phyloP scores from a whole-genome alignment of 176 grass and related monocot species.

The Carex cristatella region DNA sequence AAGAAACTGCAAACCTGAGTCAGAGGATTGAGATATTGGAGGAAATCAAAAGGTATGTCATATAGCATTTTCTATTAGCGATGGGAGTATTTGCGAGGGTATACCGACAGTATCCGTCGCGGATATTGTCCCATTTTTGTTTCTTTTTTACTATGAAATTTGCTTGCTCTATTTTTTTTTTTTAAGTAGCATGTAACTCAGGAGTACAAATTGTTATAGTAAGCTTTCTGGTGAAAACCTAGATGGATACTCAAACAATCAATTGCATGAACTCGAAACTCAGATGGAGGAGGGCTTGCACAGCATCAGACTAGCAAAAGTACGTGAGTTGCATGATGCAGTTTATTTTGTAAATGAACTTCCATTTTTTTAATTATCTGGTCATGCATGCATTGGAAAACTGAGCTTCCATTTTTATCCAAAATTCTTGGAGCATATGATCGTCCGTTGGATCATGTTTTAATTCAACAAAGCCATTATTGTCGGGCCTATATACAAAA shows the following conservation, averaged over 20 bases:
- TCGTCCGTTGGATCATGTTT: not conserved
- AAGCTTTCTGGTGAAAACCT: slow-evolving; percentile 32
- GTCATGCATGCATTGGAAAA: not conserved
- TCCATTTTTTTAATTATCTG: not conserved
- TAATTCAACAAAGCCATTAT: not conserved
- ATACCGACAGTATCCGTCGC: too few relatives aligned
- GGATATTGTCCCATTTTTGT: too few relatives aligned
- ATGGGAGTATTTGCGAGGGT: too few relatives aligned
- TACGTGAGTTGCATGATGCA: not conserved
- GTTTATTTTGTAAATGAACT: not conserved
- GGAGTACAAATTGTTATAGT: slow-evolving; percentile 13
- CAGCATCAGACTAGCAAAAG: slow-evolving; percentile 32
- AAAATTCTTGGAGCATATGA: not conserved
- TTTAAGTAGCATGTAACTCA: not conserved
- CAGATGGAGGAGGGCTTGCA: slow-evolving; percentile 22
- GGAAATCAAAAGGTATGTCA: slow-evolving; percentile 20
- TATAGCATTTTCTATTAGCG: too few relatives aligned
- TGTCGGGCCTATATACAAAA: not conserved
- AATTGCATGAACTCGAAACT: slow-evolving; percentile 25
- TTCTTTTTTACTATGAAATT: not conserved
- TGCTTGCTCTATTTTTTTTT: not conserved
- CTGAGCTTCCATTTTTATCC: not conserved
- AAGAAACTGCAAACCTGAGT: slow-evolving; percentile 5
- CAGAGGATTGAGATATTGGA: slow-evolving; percentile 34
- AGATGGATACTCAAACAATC: slow-evolving; percentile 22